A percentile compares a stretch with the other conserved stretches of the same genome.
Evolutionary conservation across 768 basidiomycete species (phyloP).

Genomic region (Tricholoma matsutake): DNA sequence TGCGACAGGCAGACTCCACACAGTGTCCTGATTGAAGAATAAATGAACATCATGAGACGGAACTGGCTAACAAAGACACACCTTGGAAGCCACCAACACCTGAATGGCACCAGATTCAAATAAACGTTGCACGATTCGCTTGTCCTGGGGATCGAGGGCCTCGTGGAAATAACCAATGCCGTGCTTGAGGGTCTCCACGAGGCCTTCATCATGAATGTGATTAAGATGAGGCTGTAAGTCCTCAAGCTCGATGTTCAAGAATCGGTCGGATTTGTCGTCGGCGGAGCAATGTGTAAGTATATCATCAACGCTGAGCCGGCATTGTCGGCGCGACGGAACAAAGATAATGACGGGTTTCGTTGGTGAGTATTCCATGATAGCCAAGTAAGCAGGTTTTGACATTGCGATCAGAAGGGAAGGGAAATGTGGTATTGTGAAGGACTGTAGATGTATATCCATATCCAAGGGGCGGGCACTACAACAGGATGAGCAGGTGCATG

Average conservation of each 20-base stretch:
- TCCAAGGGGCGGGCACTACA: conserved; percentile 89
- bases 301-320: conserved; percentile 91
- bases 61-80: conserved; percentile 22
- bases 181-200: conserved; percentile 80
- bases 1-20: conserved; percentile 92
- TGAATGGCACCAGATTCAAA: conserved; percentile 96
- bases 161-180: conserved; percentile 97
- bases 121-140: conserved; percentile 86
- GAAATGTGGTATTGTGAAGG: conserved; percentile 96
- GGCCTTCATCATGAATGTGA: conserved; percentile 69
- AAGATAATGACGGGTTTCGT: conserved; percentile 89
- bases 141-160: conserved; percentile 88
- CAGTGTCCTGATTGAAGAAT: conserved; percentile 64
- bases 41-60: background rate
- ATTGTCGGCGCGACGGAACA: conserved; percentile 91
- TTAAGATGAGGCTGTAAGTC: conserved; percentile 89
- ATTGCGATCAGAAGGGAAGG: conserved; percentile 98
- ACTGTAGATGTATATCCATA: conserved; percentile 96
- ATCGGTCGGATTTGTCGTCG: conserved; percentile 79
- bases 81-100: conserved; percentile 91
- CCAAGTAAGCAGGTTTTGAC: conserved; percentile 97
- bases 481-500: conserved; percentile 4
- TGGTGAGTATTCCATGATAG: conserved; percentile 83
- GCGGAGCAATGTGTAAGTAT: conserved; percentile 85
- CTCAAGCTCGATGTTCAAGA: conserved; percentile 82